Evolutionary conservation across 176 grass and related monocot species (phyloP).

Genomic region (Paspalum vaginatum): DNA sequence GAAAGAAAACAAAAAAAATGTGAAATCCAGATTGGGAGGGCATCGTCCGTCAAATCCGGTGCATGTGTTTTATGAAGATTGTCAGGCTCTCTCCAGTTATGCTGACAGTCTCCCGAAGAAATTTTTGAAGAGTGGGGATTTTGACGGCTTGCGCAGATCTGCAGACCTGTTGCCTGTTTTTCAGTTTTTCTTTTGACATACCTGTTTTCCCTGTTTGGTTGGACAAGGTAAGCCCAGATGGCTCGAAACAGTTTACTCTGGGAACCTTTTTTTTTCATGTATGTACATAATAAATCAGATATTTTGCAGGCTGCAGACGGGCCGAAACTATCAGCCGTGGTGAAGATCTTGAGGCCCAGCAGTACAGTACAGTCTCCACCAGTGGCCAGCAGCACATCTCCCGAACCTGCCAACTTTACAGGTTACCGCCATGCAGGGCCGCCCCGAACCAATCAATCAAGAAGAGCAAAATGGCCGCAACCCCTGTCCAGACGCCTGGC

Average conservation of each 20-base stretch:
- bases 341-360: not conserved
- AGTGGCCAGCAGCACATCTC: not conserved
- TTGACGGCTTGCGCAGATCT: not conserved
- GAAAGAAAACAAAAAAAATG: too few species aligned
- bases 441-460: not conserved
- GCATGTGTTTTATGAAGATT: not conserved
- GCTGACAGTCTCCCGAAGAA: not conserved
- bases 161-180: not conserved
- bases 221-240: not conserved
- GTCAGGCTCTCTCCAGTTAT: not conserved
- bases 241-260: too few species aligned
- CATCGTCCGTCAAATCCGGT: not conserved
- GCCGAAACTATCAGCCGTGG: not conserved
- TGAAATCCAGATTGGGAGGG: too few species aligned
- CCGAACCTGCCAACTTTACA: conserved; percentile 17
- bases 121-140: not conserved
- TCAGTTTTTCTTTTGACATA: not conserved
- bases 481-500: not conserved
- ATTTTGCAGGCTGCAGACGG: not conserved
- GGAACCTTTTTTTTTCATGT: too few species aligned
- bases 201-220: not conserved
- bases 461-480: not conserved
- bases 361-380: too few species aligned
- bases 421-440: conserved; percentile 8
- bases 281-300: not conserved